A percentile compares a stretch with the other conserved stretches of the same genome.
Conservation (phyloP, 2,329 filamentous ascomycete genomes). For the Colletotrichum spaethianum region DNA sequence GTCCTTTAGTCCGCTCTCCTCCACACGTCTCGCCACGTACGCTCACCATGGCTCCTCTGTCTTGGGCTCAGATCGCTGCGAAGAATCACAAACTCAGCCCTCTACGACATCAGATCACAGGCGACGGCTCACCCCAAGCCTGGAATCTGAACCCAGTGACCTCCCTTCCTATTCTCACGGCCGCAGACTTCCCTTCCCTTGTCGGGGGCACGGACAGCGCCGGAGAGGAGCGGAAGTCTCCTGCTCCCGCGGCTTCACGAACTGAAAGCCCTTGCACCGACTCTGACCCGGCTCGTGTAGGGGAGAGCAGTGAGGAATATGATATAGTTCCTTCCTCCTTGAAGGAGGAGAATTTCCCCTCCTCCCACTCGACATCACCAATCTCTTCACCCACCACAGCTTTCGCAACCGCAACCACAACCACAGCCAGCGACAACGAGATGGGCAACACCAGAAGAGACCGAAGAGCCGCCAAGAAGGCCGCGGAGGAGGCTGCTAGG, state of each 20-base stretch:
- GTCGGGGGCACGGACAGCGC: not conserved
- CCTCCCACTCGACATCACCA: not conserved
- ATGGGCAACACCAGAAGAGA: slow-evolving; percentile 11
- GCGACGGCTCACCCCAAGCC: not conserved
- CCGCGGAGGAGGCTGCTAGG: slow-evolving; percentile 1
- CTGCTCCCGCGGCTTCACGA: not conserved
- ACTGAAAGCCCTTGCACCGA: not conserved
- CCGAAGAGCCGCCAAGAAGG: slow-evolving; percentile 16
- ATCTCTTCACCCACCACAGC: not conserved
- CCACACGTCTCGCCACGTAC: no score
- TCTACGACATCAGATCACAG: not conserved
- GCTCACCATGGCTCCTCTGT: slow-evolving; percentile 4
- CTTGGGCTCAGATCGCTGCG: slow-evolving; percentile 25
- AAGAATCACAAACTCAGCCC: slow-evolving; percentile 2
- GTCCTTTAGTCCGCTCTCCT: not conserved
- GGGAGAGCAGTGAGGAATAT: not conserved
- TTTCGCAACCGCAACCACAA: not conserved
- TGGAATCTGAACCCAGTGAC: not conserved
- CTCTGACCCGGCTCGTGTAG: not conserved
- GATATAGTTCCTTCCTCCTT: not conserved
- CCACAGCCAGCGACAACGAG: not conserved
- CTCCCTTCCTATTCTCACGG: not conserved
- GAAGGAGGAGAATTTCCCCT: not conserved
- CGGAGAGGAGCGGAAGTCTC: not conserved
- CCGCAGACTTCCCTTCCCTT: not conserved